Base-by-base conservation (phyloP, 768 basidiomycete genomes). In the Serendipita sp. region DNA sequence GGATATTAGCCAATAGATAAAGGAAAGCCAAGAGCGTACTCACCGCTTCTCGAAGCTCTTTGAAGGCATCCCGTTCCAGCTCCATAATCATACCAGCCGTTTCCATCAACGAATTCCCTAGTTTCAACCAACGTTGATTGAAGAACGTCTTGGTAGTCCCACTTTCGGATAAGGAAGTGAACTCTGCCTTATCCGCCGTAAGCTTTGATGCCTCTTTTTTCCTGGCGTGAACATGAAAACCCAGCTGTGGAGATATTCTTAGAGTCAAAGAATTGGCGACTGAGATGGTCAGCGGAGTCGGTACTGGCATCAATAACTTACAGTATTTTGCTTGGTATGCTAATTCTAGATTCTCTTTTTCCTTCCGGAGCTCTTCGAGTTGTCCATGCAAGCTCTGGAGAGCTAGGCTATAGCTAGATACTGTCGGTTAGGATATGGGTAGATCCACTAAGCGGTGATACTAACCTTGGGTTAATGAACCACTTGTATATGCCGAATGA, bases 1-100 rank as follows among this genome's bases (percentile, higher is more conserved):
- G 35, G 16, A 24, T 34, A 45, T 11, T 48, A 67, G 48, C 34
- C 30, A 24, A 60, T 32, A 41, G 28, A 30, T 15, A 34, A 41
- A 18, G 41, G 44, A 28, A 45, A 65, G 60, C 41, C 41, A 24
- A 13, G 10, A 38, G 13, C 64, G 53, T 34, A 58, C 73, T 65
- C 65, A 86, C 92, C 75, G 90, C 85, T 30, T 79, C 73, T 15
- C 89, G 82, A 45, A 96, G 74, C 0, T 73, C 71, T 60, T 84
- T 81, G 68, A 93, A 91, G 0, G 86, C 87, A 63, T 83, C 80
- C 69, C 81, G 88, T 72, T 95, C 92, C 4, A 80, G 81, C 8
- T 71, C 70, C 15, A 72, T 67, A 63, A 92, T 79, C 2, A 78
- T 78, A 24, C 74, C 70, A 0, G 79, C 80, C 2, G 78, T 83